Evolutionary conservation across 768 basidiomycete genomes (phyloP).

Genomic region (Termitomyces sp.): DNA sequence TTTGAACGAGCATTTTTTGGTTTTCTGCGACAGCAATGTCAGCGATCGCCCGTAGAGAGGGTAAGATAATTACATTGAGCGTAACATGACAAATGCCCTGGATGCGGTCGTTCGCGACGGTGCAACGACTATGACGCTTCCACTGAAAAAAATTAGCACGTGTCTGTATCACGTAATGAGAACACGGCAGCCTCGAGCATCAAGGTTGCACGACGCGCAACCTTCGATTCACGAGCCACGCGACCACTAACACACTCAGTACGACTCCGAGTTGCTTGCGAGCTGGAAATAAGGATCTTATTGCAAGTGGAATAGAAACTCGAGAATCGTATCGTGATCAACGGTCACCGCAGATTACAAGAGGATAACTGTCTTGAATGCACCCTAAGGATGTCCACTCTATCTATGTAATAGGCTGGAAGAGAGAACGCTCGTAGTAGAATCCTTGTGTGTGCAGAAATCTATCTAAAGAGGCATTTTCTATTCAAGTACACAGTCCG

Average conservation of each 20-base stretch:
- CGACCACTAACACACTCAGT: too few species aligned
- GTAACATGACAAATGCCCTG: constrained; percentile 4
- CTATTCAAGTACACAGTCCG: constrained; percentile 43
- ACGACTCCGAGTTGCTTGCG: too few species aligned
- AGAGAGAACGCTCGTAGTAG: neutral
- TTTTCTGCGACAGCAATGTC: constrained; percentile 39
- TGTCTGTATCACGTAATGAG: neutral
- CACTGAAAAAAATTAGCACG: neutral
- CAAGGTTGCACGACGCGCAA: too few species aligned
- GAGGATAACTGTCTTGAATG: too few species aligned
- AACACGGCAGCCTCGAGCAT: neutral
- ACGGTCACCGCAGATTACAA: too few species aligned
- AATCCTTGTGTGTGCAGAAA: neutral
- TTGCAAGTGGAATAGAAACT: too few species aligned
- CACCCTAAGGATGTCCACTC: too few species aligned
- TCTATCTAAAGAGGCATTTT: neutral
- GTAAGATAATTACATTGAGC: constrained; percentile 6
- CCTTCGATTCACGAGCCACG: too few species aligned
- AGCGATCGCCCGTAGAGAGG: neutral
- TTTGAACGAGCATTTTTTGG: constrained; percentile 96
- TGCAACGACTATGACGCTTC: neutral
- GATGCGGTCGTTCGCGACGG: neutral
- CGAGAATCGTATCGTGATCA: too few species aligned
- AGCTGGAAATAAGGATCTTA: too few species aligned
- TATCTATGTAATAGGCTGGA: neutral